Evolutionary conservation across 352 stramenopile species (phyloP).

Genomic region (Phytophthora pistaciae): DNA sequence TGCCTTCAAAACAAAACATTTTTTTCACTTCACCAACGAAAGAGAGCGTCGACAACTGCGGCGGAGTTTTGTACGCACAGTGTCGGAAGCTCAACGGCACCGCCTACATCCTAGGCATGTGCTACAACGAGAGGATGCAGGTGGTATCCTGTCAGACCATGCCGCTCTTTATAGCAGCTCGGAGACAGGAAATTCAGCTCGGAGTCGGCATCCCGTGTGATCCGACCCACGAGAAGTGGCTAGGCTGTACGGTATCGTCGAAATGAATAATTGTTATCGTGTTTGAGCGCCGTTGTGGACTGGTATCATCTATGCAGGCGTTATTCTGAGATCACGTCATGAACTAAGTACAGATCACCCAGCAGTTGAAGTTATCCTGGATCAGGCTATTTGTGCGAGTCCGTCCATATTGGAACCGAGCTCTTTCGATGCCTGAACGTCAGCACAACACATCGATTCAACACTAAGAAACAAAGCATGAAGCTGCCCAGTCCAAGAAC

Average conservation of each 20-base stretch:
- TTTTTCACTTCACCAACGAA: constrained; percentile 1
- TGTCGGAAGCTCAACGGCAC: constrained; percentile 7
- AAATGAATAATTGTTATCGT: not conserved
- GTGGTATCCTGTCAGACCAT: constrained; percentile 28
- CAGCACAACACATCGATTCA: not conserved
- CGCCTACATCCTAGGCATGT: constrained; percentile 9
- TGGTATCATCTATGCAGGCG: not conserved
- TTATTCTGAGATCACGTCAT: not conserved
- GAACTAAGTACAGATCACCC: not conserved
- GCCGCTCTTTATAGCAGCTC: constrained; percentile 11
- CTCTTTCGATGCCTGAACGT: not conserved
- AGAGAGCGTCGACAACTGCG: constrained; percentile 24
- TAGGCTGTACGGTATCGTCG: constrained; percentile 15
- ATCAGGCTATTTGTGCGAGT: not conserved
- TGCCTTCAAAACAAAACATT: not conserved
- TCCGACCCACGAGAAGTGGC: constrained; percentile 17
- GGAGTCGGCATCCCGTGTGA: constrained; percentile 32
- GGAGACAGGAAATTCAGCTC: constrained; percentile 30
- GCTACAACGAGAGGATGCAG: constrained; percentile 29
- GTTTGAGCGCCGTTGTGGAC: not conserved
- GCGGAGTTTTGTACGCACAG: constrained; percentile 26
- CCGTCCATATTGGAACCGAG: no score
- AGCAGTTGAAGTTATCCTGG: not conserved
- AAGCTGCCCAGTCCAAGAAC: not conserved
- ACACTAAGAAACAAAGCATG: not conserved